Base-by-base conservation (phyloP, 83 land plant species). In the Thuja plicata region DNA sequence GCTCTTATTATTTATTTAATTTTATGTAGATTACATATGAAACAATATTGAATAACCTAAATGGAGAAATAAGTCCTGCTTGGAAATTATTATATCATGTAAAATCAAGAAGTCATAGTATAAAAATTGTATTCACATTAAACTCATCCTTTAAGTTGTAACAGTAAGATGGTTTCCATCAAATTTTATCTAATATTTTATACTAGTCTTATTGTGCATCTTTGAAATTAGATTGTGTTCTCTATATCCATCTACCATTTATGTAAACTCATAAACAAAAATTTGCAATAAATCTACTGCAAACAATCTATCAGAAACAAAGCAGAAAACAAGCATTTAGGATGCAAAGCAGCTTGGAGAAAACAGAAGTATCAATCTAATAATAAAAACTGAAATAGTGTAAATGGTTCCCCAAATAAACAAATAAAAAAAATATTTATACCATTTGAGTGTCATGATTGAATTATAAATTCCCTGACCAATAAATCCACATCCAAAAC, bases 401-500 rank as follows among this genome's bases (percentile, higher is more conserved):
- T 3, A 45, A 46, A 83, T 30, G 17, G 38, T 76, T 16, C 55
- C 50, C 85, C 30, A 83, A n/a, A 40, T 37, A 45, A 32, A 43
- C 16, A 40, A 40, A 32, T 57, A 8, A 30, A 77, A 4, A 27
- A 38, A 40, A 48, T 38, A 34, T 78, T 79, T 85, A 78, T 89
- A 97, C 99, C 99, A 89, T 89, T 97, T 98, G 48, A 96, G 94
- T 12, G 89, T 92, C 99, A 98, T 98, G 19, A 98, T 93, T 30
- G 91, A 62, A 91, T 96, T 98, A 62, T 99, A 99, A 88, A 98
- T 92, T 32, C 97, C 96, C 57, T 96, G 97, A 71, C 97, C 97
- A 54, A 96, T 90, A 41, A 96, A 70, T 21, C 97, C 97, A 88
- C 97, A 96, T 45, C 84, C 88, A 87, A 95, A 96, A 5, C 96